These are phyloP conservation scores for Cyberlindnera veronae DNA, from an alignment of 805 yeast species.

Conservation along the genomic window DNA sequence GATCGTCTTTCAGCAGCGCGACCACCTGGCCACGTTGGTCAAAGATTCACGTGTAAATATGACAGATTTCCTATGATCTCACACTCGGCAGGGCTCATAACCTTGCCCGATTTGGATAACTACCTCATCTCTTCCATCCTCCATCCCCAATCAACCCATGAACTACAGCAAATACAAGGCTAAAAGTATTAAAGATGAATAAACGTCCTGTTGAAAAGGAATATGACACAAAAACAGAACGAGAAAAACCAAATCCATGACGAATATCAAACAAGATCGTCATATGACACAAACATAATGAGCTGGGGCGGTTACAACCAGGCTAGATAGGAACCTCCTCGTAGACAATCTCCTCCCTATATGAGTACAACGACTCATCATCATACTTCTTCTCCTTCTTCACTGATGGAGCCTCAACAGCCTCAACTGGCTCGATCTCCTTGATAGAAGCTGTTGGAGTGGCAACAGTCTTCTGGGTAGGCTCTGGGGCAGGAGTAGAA, in stretches of 20 bases:
- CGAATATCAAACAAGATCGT: background rate
- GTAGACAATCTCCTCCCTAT: conserved; percentile 23
- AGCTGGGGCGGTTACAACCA: background rate
- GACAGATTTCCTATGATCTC: conserved; percentile 3
- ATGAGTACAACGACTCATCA: conserved; percentile 19
- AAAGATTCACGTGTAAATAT: conserved; percentile 14
- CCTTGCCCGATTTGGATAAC: conserved; percentile 1
- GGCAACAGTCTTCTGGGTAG: conserved; percentile 2
- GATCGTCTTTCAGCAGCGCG: conserved; percentile 11
- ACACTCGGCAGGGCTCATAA: conserved; percentile 3
- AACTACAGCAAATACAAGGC: background rate
- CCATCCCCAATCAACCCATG: too few relatives aligned
- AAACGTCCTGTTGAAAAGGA: background rate
- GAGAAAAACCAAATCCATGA: background rate
- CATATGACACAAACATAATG: background rate
- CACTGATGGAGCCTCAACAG: conserved; percentile 1
- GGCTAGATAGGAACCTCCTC: conserved; percentile 18
- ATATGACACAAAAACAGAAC: background rate
- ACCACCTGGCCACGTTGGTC: conserved; percentile 21
- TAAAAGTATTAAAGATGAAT: background rate
- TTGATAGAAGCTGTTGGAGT: conserved; percentile 4
- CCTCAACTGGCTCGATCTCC: too few relatives aligned
- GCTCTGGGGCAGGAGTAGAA: background rate
- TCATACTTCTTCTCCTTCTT: conserved; percentile 10
- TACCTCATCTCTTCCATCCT: too few relatives aligned